Evolutionary conservation across 495 filamentous ascomycete species (phyloP).

Genomic region (Aspergillus incahuasiensis): DNA sequence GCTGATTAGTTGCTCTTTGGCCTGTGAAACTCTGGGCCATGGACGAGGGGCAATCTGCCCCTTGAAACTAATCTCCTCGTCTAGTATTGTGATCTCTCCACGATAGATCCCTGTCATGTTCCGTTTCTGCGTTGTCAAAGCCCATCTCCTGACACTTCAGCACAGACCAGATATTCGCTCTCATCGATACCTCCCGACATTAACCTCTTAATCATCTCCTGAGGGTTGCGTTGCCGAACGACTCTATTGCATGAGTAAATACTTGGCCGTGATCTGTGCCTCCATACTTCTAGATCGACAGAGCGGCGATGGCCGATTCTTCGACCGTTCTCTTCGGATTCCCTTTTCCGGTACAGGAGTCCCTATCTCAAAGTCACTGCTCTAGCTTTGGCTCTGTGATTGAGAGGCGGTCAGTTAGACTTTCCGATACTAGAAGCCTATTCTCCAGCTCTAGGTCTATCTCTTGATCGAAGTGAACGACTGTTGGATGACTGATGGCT

Average conservation of each 20-base stretch:
- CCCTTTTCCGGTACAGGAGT: not conserved
- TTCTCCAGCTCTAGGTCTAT: not conserved
- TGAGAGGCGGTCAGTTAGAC: not conserved
- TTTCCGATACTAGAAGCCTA: not conserved
- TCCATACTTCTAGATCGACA: conserved; percentile 7
- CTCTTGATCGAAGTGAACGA: not conserved
- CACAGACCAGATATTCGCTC: not conserved
- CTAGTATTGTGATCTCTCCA: not conserved
- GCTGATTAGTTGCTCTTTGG: not conserved
- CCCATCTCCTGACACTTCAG: conserved; percentile 3
- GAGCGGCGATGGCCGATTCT: not conserved
- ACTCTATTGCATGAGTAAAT: conserved; percentile 5
- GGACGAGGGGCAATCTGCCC: not conserved
- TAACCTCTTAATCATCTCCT: not conserved
- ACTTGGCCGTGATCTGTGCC: conserved; percentile 1
- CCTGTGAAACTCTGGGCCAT: not conserved
- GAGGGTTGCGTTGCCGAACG: not conserved
- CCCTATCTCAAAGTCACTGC: not conserved
- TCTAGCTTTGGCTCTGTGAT: not conserved
- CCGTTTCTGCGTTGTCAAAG: not conserved
- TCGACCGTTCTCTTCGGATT: conserved; percentile 5
- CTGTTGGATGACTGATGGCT: not conserved
- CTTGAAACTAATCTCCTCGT: conserved; percentile 7
- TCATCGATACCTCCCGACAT: not conserved
- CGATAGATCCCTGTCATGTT: not conserved